phyloP scores from a whole-genome alignment of 2,329 filamentous ascomycete species.

The Ophiostoma australiae region DNA sequence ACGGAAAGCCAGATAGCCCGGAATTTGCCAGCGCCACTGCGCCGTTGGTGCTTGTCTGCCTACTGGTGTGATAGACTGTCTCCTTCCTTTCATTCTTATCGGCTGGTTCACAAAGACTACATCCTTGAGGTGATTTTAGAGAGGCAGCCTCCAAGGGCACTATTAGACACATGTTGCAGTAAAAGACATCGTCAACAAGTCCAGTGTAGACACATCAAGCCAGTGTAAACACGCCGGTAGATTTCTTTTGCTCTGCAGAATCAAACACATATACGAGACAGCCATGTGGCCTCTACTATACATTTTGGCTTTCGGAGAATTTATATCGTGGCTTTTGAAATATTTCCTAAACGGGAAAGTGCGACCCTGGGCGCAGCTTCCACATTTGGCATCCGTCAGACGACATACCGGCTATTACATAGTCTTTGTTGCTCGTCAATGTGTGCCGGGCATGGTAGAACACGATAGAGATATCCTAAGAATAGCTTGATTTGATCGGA shows the following conservation, averaged over 20 bases:
- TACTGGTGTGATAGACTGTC: too few relatives aligned
- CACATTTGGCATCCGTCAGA: neutral
- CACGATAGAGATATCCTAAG: neutral
- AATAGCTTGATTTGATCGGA: too few relatives aligned
- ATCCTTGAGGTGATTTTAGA: neutral
- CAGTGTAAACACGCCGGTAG: neutral
- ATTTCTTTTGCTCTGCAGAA: neutral
- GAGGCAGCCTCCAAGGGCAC: neutral
- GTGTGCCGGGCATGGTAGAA: neutral
- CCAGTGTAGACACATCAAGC: too few relatives aligned
- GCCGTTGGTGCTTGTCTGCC: too few relatives aligned
- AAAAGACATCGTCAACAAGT: neutral
- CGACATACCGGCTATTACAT: conserved; percentile 6
- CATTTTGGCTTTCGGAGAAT: neutral
- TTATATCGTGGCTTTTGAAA: neutral
- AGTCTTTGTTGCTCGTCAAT: too few relatives aligned
- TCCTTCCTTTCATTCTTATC: too few relatives aligned
- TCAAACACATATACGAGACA: neutral
- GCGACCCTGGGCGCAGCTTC: neutral
- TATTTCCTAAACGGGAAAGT: neutral
- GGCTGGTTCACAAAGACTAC: too few relatives aligned
- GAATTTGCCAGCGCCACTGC: too few relatives aligned
- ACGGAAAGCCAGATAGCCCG: neutral
- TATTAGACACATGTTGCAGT: neutral
- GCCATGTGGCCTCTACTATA: neutral